Percentiles rank a stretch among this genome's conserved stretches.
Conservation (phyloP, 192 early-diverging fungal species). For the Coemansia sp. region DNA sequence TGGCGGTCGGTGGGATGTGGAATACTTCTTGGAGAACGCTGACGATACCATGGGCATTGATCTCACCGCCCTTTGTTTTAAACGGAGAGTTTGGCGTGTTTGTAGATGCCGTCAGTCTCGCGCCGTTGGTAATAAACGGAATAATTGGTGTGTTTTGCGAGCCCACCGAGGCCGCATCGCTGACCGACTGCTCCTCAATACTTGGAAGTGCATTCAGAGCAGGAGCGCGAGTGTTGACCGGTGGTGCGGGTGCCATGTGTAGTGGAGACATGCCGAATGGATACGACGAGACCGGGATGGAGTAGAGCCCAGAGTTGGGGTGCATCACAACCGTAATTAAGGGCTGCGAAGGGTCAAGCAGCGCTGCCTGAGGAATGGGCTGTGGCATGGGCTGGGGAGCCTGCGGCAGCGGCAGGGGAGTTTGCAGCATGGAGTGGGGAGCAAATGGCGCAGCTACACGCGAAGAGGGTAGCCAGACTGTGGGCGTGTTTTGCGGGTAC, state of each 20-base stretch:
- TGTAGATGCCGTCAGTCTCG: constrained; percentile 14
- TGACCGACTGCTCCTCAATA: background rate
- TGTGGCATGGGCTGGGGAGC: background rate
- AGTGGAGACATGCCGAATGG: constrained; percentile 7
- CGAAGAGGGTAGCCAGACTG: constrained; percentile 18
- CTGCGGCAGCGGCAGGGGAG: background rate
- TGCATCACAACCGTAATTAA: constrained; percentile 10
- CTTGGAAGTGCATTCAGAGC: background rate
- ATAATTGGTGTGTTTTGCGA: constrained; percentile 28
- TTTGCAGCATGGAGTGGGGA: background rate
- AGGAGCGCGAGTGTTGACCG: background rate
- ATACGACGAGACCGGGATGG: background rate
- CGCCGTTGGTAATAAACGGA: constrained; percentile 40
- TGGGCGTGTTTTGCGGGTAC: constrained; percentile 18
- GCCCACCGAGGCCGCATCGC: background rate
- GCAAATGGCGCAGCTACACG: background rate
- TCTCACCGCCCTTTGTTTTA: background rate
- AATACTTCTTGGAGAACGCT: constrained; percentile 37
- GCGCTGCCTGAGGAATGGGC: background rate
- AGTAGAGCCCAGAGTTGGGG: background rate
- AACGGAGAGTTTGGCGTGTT: background rate
- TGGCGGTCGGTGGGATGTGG: constrained; percentile 38
- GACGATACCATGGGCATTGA: constrained; percentile 40
- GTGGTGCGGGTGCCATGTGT: background rate
- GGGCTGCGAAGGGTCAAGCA: background rate